Conservation (phyloP, 2,329 filamentous ascomycete genomes). For the Neoscytalidium dimidiatum region DNA sequence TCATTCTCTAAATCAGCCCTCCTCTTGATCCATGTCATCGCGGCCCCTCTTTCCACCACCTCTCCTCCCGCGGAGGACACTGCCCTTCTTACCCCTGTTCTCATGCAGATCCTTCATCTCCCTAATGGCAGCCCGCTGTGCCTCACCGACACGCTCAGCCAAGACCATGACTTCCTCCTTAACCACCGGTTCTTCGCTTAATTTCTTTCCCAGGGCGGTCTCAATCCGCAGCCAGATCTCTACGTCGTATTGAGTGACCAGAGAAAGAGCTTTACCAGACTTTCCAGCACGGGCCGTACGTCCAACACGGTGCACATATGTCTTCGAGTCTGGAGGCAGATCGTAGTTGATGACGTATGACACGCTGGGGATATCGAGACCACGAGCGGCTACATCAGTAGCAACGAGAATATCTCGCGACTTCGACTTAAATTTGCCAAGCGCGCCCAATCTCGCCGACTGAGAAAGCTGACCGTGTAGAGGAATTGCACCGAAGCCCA, state of each 20-base stretch:
- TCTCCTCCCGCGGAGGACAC: constrained; percentile 53
- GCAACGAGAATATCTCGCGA: constrained; percentile 86
- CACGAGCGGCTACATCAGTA: constrained; percentile 90
- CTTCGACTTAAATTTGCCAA: constrained; percentile 85
- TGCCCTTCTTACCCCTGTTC: constrained; percentile 56
- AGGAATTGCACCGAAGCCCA: constrained; percentile 89
- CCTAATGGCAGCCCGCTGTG: constrained; percentile 74
- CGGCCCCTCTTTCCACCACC: constrained; percentile 54
- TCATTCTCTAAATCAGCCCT: constrained; percentile 54
- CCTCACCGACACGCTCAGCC: constrained; percentile 75
- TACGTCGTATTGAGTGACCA: constrained; percentile 87
- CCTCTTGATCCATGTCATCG: constrained; percentile 74
- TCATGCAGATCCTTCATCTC: constrained; percentile 83
- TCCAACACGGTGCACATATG: constrained; percentile 87
- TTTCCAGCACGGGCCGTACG: constrained; percentile 86
- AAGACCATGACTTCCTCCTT: constrained; percentile 88
- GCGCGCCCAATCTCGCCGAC: constrained; percentile 78
- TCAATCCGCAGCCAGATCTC: constrained; percentile 83
- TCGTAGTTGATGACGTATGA: constrained; percentile 87
- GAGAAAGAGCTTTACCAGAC: constrained; percentile 74
- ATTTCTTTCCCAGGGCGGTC: constrained; percentile 74
- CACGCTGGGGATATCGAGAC: constrained; percentile 90
- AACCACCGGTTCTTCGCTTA: constrained; percentile 67
- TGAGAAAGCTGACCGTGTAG: constrained; percentile 92
- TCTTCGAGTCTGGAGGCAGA: constrained; percentile 81